phyloP scores from a whole-genome alignment of 441 rosid genomes.

The Eutrema salsugineum region DNA sequence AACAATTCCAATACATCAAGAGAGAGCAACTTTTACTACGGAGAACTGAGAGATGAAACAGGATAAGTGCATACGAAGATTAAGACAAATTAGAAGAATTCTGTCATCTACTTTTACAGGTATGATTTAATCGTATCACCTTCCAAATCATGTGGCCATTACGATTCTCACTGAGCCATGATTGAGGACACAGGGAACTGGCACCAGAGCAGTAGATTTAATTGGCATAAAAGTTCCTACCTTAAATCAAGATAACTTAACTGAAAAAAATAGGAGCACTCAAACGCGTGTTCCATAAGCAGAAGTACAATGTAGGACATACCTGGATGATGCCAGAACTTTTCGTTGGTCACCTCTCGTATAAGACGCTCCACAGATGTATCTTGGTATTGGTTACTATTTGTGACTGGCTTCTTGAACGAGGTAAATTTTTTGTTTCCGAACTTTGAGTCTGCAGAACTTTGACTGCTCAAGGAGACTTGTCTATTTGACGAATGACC shows the following conservation, averaged over 20 bases:
- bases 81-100: constrained; percentile 8
- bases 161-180: constrained; percentile 36
- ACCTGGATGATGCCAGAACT: constrained; percentile 98
- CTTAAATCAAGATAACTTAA: constrained; percentile 24
- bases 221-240: constrained; percentile 33
- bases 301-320: constrained; percentile 21
- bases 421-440: constrained; percentile 65
- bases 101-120: constrained; percentile 33
- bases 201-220: constrained; percentile 40
- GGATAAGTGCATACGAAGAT: constrained; percentile 16
- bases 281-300: constrained; percentile 5
- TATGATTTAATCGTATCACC: constrained; percentile 41
- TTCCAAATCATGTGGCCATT: constrained; percentile 47
- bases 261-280: constrained; percentile 20
- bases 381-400: constrained; percentile 66
- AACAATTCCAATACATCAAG: not conserved
- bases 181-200: constrained; percentile 46
- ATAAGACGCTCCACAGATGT: constrained; percentile 97
- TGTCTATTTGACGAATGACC: constrained; percentile 56
- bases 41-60: constrained; percentile 14
- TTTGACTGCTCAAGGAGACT: constrained; percentile 46
- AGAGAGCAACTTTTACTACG: constrained; percentile 7
- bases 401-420: constrained; percentile 52
- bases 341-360: constrained; percentile 93
- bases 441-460: constrained; percentile 58